Conservation (phyloP, 257 asterid species). For the Plantago elongata region DNA sequence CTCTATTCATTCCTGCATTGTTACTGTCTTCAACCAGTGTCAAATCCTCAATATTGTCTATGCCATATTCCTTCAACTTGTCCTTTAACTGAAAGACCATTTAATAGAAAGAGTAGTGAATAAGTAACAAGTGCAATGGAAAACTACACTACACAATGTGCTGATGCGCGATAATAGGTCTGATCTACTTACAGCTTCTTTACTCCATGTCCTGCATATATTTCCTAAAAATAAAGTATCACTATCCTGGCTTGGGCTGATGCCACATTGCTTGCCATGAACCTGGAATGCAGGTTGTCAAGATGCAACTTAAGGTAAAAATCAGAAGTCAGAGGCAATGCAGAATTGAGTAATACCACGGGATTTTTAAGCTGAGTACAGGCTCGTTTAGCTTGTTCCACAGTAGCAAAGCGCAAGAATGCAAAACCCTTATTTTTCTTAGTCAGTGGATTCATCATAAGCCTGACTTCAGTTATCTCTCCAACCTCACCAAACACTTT, state of each 20-base stretch:
- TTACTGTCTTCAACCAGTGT: constrained; percentile 91
- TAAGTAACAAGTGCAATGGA: constrained; percentile 15
- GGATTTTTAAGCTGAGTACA: constrained; percentile 79
- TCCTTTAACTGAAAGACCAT: constrained; percentile 80
- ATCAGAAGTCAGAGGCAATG: constrained; percentile 30
- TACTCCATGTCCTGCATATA: constrained; percentile 92
- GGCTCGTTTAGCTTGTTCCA: constrained; percentile 92
- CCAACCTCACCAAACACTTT: constrained; percentile 86
- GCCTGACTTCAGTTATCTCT: constrained; percentile 89
- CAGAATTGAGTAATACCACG: constrained; percentile 58
- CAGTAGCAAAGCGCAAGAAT: constrained; percentile 89
- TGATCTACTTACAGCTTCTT: constrained; percentile 71
- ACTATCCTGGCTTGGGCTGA: constrained; percentile 95
- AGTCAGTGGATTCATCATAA: constrained; percentile 95
- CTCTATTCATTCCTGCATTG: constrained; percentile 70
- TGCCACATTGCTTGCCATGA: constrained; percentile 97
- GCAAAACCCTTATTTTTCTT: constrained; percentile 98
- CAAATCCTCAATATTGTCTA: constrained; percentile 79
- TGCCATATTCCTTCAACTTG: constrained; percentile 67
- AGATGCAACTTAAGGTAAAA: constrained; percentile 28
- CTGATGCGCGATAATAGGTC: constrained; percentile 28
- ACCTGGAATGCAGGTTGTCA: constrained; percentile 71
- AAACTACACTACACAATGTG: constrained; percentile 7
- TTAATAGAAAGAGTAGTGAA: constrained; percentile 33
- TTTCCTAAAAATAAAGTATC: constrained; percentile 95